Percentiles rank a stretch among this genome's conserved stretches.
Evolutionary conservation across 768 basidiomycete species (phyloP).

Genomic region (Termitomyces heimii): DNA sequence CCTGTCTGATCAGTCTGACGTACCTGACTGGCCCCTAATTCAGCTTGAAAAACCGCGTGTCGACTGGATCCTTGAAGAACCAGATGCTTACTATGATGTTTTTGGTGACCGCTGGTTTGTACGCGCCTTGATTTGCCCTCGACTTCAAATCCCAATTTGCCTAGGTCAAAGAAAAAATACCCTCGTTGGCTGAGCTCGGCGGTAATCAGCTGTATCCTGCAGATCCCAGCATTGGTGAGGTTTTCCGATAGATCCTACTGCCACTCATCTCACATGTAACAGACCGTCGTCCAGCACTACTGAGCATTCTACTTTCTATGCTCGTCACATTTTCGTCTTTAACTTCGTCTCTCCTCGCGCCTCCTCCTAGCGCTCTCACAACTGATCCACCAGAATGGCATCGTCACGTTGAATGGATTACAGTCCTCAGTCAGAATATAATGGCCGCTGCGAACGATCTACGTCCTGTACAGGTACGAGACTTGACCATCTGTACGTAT

Average conservation of each 20-base stretch:
- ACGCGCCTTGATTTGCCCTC: conserved; percentile 25
- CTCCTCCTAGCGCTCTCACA: conserved; percentile 47
- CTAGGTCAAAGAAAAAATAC: conserved; percentile 79
- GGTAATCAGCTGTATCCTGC: conserved; percentile 76
- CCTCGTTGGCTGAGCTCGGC: conserved; percentile 76
- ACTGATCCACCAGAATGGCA: conserved; percentile 63
- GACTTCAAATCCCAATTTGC: conserved; percentile 1
- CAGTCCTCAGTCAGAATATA: conserved; percentile 75
- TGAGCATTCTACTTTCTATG: conserved; percentile 67
- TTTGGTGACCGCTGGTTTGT: conserved; percentile 93
- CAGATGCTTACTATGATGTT: conserved; percentile 62
- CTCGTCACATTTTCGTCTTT: conserved; percentile 76
- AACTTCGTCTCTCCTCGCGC: conserved; percentile 60
- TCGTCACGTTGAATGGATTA: conserved; percentile 75
- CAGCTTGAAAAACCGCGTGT: conserved; percentile 83
- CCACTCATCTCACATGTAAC: neutral
- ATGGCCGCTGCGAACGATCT: conserved; percentile 89
- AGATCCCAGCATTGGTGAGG: conserved; percentile 62
- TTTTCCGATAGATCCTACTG: neutral
- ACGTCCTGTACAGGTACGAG: conserved; percentile 73
- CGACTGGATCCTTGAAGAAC: conserved; percentile 88
- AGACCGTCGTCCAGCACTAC: conserved; percentile 78
- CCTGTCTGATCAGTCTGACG: conserved; percentile 62
- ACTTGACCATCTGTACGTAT: neutral
- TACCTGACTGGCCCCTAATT: conserved; percentile 72